phyloP scores from a whole-genome alignment of 2,329 filamentous ascomycete genomes.

The Onygenales sp. region DNA sequence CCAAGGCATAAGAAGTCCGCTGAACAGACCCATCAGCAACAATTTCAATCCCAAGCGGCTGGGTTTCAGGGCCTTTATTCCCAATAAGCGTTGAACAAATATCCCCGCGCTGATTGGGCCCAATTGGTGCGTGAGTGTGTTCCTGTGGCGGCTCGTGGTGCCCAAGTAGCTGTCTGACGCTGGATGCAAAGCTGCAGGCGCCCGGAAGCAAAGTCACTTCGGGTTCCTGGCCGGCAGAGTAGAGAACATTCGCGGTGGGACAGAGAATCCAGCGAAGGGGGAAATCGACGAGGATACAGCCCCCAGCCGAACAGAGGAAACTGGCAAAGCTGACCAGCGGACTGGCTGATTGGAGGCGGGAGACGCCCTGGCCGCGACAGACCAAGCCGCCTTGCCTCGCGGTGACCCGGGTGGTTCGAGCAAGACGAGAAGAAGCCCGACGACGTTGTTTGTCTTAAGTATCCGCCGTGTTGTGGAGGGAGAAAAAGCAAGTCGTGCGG shows the following conservation, averaged over 20 bases:
- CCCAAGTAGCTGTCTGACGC: neutral
- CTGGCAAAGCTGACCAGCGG: neutral
- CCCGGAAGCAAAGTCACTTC: neutral
- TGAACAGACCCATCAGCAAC: neutral
- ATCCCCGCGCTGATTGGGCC: neutral
- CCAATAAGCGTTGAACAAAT: neutral
- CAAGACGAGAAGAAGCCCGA: no score
- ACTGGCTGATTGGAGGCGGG: neutral
- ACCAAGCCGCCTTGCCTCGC: no score
- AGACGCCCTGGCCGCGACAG: no score
- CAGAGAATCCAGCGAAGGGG: neutral
- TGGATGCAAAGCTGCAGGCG: neutral
- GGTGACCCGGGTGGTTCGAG: no score
- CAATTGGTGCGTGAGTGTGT: neutral
- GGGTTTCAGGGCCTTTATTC: neutral
- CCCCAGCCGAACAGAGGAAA: neutral
- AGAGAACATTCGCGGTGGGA: neutral
- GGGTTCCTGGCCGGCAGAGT: neutral
- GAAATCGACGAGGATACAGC: neutral
- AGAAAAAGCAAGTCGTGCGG: neutral
- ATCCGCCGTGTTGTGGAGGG: neutral
- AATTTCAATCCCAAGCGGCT: neutral
- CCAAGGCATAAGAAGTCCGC: neutral
- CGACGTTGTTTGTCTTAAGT: no score
- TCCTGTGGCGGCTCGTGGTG: constrained; percentile 1